Evolutionary conservation across 1,139 yeast genomes (phyloP), one percentile per base, ranked within the genome.

Genomic region (Oligophagozyma castellii): DNA sequence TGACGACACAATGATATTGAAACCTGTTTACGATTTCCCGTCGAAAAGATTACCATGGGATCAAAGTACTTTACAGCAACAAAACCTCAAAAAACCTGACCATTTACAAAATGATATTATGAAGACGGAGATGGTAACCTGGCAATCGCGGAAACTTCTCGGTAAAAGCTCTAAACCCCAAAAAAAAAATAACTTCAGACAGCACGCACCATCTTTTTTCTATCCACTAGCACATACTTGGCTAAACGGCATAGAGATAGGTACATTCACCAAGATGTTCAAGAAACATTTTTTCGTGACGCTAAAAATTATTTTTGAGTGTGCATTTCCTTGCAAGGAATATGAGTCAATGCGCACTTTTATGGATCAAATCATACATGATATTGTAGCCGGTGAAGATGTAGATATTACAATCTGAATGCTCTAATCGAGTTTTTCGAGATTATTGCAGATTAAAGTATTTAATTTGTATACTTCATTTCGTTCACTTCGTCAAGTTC

Each of bases 1-100:
- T 19, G 58, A 64, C 11, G 86, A 77, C 49, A 38, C 35, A 0
- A 48, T 53, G 23, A 46, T 61, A 4, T 42, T 56, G 8, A 57
- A 55, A 14, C 59, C 59, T 1, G 23, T 37, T 16, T 43, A 40
- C 26, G 53, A 45, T 24, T 58, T 58, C 37, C 59, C 61, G 5
- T 51, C 61, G 0, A 37, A 30, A 14, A 38, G 47, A 29, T 31
- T 52, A 34, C 46, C 53, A 28, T 48, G 41, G 54, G 52, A 37
- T 20, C n/a, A n/a, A n/a, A n/a, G n/a, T n/a, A n/a, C n/a, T n/a
- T n/a, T n/a, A n/a, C 36, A 24, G 28, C 28, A 15, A 14, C 31
- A 23, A 3, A 5, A 15, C 14, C 19, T 14, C 8, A 10, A 25
- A 12, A 20, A 14, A 4, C 27, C 36, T 12, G 33, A 40, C 14